Percentiles rank a stretch among this genome's conserved stretches.
Conservation (phyloP, 1,139 yeast genomes). For the Taphrina flavorubra region DNA sequence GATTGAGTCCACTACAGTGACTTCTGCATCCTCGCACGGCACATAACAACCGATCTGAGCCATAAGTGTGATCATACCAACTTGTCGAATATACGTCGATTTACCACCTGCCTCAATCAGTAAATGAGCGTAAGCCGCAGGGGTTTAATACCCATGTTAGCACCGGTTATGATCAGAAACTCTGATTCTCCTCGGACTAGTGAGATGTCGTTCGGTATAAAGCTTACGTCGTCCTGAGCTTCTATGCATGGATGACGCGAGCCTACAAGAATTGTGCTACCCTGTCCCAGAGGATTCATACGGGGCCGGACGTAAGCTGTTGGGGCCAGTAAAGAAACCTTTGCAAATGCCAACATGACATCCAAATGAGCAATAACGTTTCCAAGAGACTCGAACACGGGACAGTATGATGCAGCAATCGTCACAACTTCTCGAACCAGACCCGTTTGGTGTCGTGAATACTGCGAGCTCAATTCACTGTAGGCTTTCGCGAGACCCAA, state of each 20-base stretch:
- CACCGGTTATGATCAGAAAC: constrained; percentile 89
- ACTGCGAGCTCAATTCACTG: constrained; percentile 65
- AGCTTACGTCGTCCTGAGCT: constrained; percentile 82
- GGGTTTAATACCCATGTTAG: constrained; percentile 78
- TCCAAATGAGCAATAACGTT: constrained; percentile 74
- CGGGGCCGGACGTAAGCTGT: constrained; percentile 77
- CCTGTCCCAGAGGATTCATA: constrained; percentile 60
- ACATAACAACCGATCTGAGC: constrained; percentile 93
- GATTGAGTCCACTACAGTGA: constrained; percentile 86
- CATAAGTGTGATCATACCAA: constrained; percentile 86
- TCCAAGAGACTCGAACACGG: constrained; percentile 72
- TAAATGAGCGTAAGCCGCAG: background rate
- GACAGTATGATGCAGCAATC: constrained; percentile 79
- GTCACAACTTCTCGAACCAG: constrained; percentile 81
- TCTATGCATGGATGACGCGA: constrained; percentile 96
- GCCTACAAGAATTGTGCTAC: constrained; percentile 65
- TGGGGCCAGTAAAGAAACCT: constrained; percentile 82
- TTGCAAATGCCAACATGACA: constrained; percentile 84
- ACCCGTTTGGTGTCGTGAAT: constrained; percentile 73
- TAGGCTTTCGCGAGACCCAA: constrained; percentile 66
- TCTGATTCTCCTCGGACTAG: constrained; percentile 62
- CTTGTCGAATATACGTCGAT: constrained; percentile 89
- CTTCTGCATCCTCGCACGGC: constrained; percentile 74
- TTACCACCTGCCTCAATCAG: constrained; percentile 61
- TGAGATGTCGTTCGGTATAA: constrained; percentile 83